A percentile compares a stretch with the other conserved stretches of the same genome.
phyloP scores from a whole-genome alignment of 345 rosid species.

The Hevea brasiliensis region DNA sequence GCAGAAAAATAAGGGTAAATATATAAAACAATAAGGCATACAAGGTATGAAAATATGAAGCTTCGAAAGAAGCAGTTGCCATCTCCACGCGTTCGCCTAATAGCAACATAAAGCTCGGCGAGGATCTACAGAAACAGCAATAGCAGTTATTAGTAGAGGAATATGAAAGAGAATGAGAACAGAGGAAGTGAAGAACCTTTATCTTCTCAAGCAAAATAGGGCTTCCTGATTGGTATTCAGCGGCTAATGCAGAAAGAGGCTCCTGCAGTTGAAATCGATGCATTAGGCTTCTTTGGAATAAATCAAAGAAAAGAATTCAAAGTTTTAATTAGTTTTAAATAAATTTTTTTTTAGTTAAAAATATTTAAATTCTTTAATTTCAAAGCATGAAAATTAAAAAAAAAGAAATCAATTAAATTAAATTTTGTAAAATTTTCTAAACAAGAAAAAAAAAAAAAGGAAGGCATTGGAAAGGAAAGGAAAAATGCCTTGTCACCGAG shows the following conservation, averaged over 20 bases:
- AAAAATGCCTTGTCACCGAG: constrained; percentile 73
- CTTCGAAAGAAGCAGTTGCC: constrained; percentile 99
- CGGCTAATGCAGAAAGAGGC: constrained; percentile 77
- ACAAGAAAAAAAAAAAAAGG: not conserved
- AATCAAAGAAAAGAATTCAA: too few species aligned
- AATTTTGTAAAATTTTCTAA: too few species aligned
- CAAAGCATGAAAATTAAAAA: too few species aligned
- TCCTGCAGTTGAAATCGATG: constrained; percentile 50
- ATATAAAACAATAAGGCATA: constrained; percentile 31
- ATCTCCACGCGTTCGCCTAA: constrained; percentile 94
- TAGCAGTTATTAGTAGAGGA: not conserved
- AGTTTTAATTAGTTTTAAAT: too few species aligned
- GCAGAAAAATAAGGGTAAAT: not conserved
- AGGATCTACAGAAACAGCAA: constrained; percentile 50
- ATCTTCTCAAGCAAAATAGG: constrained; percentile 89
- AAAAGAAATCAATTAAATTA: too few species aligned
- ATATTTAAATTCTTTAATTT: too few species aligned
- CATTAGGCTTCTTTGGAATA: too few species aligned
- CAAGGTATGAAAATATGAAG: constrained; percentile 96
- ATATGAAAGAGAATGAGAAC: not conserved
- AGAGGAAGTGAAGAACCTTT: constrained; percentile 44
- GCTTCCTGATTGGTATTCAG: constrained; percentile 84
- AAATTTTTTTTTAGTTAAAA: too few species aligned
- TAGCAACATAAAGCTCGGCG: constrained; percentile 60
- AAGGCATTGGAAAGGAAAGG: not conserved